Conservation (phyloP, 768 basidiomycete genomes). For the Antrodiella citrinella region DNA sequence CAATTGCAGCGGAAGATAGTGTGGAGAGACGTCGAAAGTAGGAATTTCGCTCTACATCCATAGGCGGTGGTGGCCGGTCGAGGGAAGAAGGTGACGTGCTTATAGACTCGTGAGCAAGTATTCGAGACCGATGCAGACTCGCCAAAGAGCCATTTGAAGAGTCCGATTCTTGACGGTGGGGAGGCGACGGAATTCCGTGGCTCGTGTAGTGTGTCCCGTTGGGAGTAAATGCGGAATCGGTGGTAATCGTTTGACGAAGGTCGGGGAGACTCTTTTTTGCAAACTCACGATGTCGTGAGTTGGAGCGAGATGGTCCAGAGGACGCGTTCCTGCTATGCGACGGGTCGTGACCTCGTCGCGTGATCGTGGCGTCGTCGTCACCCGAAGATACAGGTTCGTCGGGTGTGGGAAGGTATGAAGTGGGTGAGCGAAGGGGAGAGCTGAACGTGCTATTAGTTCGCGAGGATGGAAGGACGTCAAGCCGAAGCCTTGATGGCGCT, state of each 20-base stretch:
- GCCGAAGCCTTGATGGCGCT: conserved; percentile 31
- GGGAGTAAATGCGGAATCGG: conserved; percentile 6
- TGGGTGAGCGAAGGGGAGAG: conserved; percentile 45
- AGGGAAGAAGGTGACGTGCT: conserved; percentile 32
- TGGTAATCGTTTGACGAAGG: conserved; percentile 32
- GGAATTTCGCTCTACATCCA: conserved; percentile 78
- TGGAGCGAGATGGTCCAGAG: conserved; percentile 30
- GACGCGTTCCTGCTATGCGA: conserved; percentile 43
- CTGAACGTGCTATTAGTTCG: conserved; percentile 16
- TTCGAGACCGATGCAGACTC: conserved; percentile 14
- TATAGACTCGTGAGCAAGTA: conserved; percentile 23
- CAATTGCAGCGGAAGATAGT: conserved; percentile 50
- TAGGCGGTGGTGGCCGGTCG: conserved; percentile 41
- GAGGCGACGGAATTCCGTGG: conserved; percentile 27
- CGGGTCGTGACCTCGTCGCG: conserved; percentile 9
- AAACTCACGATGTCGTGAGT: conserved; percentile 30
- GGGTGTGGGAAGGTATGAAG: conserved; percentile 48
- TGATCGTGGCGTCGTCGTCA: conserved; percentile 31
- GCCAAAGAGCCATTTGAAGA: conserved; percentile 22
- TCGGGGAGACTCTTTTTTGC: conserved; percentile 87
- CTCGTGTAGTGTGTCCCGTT: conserved; percentile 51
- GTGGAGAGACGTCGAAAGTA: conserved; percentile 93
- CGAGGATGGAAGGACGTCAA: conserved; percentile 36
- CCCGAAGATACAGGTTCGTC: conserved; percentile 45
- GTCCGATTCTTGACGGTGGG: conserved; percentile 40